Base-by-base conservation (phyloP, 2,329 filamentous ascomycete genomes). In the Nectriaceae sp. region DNA sequence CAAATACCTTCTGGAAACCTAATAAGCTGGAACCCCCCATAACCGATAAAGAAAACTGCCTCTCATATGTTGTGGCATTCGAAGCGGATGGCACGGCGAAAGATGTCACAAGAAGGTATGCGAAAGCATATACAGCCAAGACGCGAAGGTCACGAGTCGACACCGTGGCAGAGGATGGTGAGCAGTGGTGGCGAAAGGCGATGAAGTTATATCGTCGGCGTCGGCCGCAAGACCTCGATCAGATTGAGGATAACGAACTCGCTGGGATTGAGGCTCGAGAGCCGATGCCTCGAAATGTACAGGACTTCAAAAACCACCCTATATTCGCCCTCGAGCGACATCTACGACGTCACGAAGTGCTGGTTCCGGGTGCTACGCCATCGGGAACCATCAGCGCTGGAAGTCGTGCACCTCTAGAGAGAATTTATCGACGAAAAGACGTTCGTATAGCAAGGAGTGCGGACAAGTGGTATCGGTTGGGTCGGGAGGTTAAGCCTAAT, bases 401-500 rank as follows among this genome's bases (percentile, higher is more conserved):
- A 2, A 73, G 78, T 67, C 76, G 81, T 65, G 70, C 80, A 53
- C 62, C 74, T 0, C 72, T 93, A 52, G 92, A 96, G 65, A 82
- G 83, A 43, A 86, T 99, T 0, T 99, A 90, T 65, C 84, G 92
- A 20, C 82, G 94, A 3, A 79, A 78, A 40, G 90, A 97, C 64
- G 90, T 99, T 0, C 84, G 89, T 44, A 63, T 84, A 4, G 90
- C 90, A 1, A 82, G 85, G 53, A 95, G 85, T 53, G 85, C 84
- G 3, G 90, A 96, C 57, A 90, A 88, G 54, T 99, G 94, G 95
- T 97, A 94, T 67, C 84, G 92, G 2, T 71, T 93, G 50, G 94
- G 94, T 0, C 80, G 90, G 21, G 86, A 91, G 54, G 83, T 99
- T 6, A 89, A 84, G 56, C 71, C 82, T 0, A 84, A 87, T 13